phyloP scores from a whole-genome alignment of 208 protist species.

The Wallacemonas sp. region DNA sequence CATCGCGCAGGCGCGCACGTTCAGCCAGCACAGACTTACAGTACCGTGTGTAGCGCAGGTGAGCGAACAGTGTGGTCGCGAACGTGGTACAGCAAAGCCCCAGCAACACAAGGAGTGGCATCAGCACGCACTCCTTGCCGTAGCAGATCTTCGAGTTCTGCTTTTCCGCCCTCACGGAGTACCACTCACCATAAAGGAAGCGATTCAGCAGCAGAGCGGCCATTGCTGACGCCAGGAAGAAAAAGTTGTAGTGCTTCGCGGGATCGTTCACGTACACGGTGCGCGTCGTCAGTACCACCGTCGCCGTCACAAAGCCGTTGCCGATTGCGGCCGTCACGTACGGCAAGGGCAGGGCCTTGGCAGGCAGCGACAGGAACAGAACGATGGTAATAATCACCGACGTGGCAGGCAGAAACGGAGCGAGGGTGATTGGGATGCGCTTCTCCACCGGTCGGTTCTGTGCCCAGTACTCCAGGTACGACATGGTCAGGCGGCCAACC shows the following conservation, averaged over 20 bases:
- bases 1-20: conserved; percentile 18
- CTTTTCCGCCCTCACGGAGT: conserved; percentile 36
- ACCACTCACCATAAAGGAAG: conserved; percentile 49
- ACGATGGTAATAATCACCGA: conserved; percentile 31
- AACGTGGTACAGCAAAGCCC: conserved; percentile 18
- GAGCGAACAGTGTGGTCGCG: conserved; percentile 11
- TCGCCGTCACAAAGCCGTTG: conserved; percentile 29
- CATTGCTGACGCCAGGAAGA: conserved; percentile 10
- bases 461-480: conserved; percentile 42
- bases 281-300: conserved; percentile 29
- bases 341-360: conserved; percentile 15
- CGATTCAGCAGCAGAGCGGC: conserved; percentile 39
- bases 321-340: conserved; percentile 24
- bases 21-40: conserved; percentile 20
- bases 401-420: conserved; percentile 29
- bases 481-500: conserved; percentile 49
- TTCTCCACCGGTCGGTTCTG: conserved; percentile 44
- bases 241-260: conserved; percentile 50
- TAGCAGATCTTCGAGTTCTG: conserved; percentile 17
- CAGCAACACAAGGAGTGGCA: conserved; percentile 21
- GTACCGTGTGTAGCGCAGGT: conserved; percentile 17
- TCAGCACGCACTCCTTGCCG: conserved; percentile 15
- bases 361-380: conserved; percentile 26
- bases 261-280: conserved; percentile 41
- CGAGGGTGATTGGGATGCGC: conserved; percentile 47